Base-by-base conservation (phyloP, 2,329 filamentous ascomycete genomes). In the Ophiostoma triangulosporum region DNA sequence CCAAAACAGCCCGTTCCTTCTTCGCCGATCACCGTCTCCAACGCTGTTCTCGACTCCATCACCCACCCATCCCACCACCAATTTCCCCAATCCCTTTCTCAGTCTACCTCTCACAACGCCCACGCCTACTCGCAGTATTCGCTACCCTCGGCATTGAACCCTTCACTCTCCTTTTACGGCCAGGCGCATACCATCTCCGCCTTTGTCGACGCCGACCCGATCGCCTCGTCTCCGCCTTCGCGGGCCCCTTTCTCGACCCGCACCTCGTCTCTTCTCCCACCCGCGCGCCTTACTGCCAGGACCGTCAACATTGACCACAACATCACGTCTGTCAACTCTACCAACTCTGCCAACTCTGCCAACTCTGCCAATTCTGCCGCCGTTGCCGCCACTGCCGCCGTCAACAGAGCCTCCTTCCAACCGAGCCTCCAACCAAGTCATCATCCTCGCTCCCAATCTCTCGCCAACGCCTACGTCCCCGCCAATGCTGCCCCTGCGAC, bases 231-330 rank as follows among this genome's bases (percentile, higher is more conserved):
- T 51, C 40, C 43, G 40, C 53, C 36, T 7, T 33, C 62, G 58
- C 54, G 59, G 59, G 40, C 58, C 63, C 58, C 61, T 64, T 55
- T 62, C 60, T 40, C 67, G 40, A 69, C 70, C 48, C 69, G 70
- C 57, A 68, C 66, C 26, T 72, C 71, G 31, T 73, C 72, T 45
- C 64, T 74, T 52, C 63, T 72, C n/a, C 69, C 70, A 43, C 65
- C 69, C 33, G 52, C 54, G 9, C 55, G 54, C 63, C 65, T 58
- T 63, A 62, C 55, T 64, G 50, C 50, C 46, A 52, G 52, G 43
- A 50, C 36, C 24, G 46, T 50, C 4, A 17, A 31, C 29, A 22
- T 32, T 17, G 27, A 29, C 8, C 43, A 24, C n/a, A 46, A 15
- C 26, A 48, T 11, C 15, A 7, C 26, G 15, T 12, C 14, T 48